phyloP scores from a whole-genome alignment of 768 basidiomycete genomes.

The Termitomyces sp. region DNA sequence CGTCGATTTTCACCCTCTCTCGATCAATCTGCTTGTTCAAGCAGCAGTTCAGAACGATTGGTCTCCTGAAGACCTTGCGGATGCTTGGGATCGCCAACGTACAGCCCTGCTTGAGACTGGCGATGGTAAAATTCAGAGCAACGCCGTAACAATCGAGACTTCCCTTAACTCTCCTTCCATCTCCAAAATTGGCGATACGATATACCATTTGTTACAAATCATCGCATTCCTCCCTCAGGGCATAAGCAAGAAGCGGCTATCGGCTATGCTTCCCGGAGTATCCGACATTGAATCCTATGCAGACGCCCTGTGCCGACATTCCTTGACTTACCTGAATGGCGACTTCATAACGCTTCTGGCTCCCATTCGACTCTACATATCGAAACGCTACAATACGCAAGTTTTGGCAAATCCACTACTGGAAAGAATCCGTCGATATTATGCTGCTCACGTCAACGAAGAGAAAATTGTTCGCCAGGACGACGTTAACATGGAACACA shows the following conservation, averaged over 20 bases:
- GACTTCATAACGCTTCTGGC: conserved; percentile 12
- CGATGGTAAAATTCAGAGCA: conserved; percentile 6
- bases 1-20: conserved; percentile 15
- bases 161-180: conserved; percentile 11
- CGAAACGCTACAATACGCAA: not conserved
- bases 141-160: conserved; percentile 7
- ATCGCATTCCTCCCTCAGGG: conserved; percentile 13
- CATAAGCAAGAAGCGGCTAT: not conserved
- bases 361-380: conserved; percentile 13
- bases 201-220: conserved; percentile 3
- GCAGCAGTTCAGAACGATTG: conserved; percentile 13
- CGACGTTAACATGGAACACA: conserved; percentile 9
- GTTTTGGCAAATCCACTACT: conserved; percentile 3
- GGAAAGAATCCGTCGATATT: conserved; percentile 9
- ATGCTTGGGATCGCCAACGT: conserved; percentile 2
- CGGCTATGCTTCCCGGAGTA: conserved; percentile 1
- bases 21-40: conserved; percentile 14
- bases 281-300: not conserved
- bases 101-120: conserved; percentile 4
- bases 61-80: conserved; percentile 4
- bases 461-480: not conserved
- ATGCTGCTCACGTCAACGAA: not conserved
- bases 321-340: conserved; percentile 2
- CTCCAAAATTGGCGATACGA: not conserved
- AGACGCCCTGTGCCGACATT: conserved; percentile 6